Evolutionary conservation across 2,329 filamentous ascomycete genomes (phyloP).

Genomic region (Xylaria sp.): DNA sequence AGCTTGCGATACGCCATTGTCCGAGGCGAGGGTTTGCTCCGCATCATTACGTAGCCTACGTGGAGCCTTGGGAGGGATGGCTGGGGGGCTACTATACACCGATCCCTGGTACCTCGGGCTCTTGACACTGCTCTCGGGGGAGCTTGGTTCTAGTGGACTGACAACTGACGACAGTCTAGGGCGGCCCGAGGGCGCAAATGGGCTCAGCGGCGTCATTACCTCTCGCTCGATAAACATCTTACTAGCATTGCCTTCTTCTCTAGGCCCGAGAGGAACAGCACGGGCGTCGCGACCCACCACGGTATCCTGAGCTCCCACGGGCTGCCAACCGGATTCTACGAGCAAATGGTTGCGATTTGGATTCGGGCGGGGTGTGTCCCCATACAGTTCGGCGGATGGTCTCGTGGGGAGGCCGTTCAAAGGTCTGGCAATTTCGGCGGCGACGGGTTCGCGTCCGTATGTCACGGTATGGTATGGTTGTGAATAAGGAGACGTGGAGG

Average conservation of each 20-base stretch:
- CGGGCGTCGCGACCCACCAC: constrained; percentile 48
- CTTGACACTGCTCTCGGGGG: constrained; percentile 32
- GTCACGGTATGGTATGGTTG: constrained; percentile 50
- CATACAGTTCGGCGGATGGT: constrained; percentile 20
- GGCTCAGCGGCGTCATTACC: constrained; percentile 52
- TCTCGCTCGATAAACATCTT: constrained; percentile 59
- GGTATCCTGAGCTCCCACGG: constrained; percentile 11
- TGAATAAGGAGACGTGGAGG: constrained; percentile 30
- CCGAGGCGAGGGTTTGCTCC: constrained; percentile 56
- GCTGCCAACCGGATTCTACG: constrained; percentile 46
- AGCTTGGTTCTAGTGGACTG: constrained; percentile 43
- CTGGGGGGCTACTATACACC: constrained; percentile 37
- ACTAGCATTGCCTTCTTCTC: constrained; percentile 56
- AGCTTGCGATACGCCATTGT: constrained; percentile 55
- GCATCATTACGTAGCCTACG: constrained; percentile 48
- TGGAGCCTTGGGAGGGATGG: constrained; percentile 43
- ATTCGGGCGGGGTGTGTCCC: constrained; percentile 2
- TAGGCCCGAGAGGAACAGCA: constrained; percentile 52
- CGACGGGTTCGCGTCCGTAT: constrained; percentile 23
- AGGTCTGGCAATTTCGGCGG: constrained; percentile 8
- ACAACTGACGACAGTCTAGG: constrained; percentile 34
- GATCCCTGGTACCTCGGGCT: constrained; percentile 30
- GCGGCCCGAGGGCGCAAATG: constrained; percentile 28
- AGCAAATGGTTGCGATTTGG: not conserved
- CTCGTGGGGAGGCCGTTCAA: not conserved